phyloP scores from a whole-genome alignment of 768 basidiomycete genomes.

The Amanita pseudoporphyria region DNA sequence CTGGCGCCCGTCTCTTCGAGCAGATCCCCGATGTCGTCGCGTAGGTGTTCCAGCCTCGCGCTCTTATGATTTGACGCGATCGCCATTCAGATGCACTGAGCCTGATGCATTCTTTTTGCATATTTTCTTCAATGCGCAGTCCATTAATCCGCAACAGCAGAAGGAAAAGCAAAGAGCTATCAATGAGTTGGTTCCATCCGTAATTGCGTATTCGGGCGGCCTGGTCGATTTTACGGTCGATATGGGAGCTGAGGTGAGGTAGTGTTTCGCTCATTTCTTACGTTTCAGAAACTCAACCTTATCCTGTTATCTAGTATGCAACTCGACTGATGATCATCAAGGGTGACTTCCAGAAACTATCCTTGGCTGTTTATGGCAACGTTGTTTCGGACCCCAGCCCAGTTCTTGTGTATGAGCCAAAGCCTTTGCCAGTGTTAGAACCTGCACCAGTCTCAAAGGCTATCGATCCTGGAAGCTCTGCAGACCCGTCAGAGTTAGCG shows the following conservation, averaged over 20 bases:
- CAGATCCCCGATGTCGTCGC: conserved; percentile 52
- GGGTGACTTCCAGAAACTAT: conserved; percentile 59
- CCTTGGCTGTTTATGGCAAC: conserved; percentile 55
- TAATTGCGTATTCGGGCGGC: conserved; percentile 63
- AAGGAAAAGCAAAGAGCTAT: conserved; percentile 55
- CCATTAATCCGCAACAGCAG: conserved; percentile 31
- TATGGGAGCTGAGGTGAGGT: conserved; percentile 72
- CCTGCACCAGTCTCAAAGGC: conserved; percentile 34
- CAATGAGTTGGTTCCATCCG: conserved; percentile 66
- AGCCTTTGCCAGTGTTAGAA: conserved; percentile 23
- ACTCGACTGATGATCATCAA: conserved; percentile 77
- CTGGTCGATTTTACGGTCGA: conserved; percentile 57
- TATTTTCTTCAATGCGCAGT: conserved; percentile 66
- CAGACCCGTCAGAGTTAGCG: conserved; percentile 55
- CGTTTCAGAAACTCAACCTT: neutral
- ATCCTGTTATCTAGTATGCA: conserved; percentile 35
- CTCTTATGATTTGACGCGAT: conserved; percentile 9
- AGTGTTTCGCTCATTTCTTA: conserved; percentile 13
- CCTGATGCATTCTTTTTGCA: conserved; percentile 68
- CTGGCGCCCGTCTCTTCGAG: conserved; percentile 50
- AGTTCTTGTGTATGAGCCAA: conserved; percentile 31
- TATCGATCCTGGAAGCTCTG: conserved; percentile 50
- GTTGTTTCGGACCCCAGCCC: conserved; percentile 36
- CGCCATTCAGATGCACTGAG: conserved; percentile 45
- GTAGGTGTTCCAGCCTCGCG: conserved; percentile 26